Base-by-base conservation (phyloP, 352 stramenopile genomes). In the Phytophthora tubulina region DNA sequence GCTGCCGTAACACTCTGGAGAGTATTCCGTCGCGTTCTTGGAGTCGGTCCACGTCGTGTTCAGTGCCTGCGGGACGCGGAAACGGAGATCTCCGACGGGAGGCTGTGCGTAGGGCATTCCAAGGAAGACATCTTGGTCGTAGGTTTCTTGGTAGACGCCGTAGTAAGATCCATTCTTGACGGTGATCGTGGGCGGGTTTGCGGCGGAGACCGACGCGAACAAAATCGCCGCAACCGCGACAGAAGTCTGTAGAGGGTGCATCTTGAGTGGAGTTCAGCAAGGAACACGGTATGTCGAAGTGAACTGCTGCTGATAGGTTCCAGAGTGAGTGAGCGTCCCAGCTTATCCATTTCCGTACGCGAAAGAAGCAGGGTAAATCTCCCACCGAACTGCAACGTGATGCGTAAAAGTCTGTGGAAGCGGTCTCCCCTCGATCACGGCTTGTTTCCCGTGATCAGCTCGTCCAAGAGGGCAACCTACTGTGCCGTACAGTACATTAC, bases 11-110 rank as follows among this genome's bases (percentile, higher is more conserved):
- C 67, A 74, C 14, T 74, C 81, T 13, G 74, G 62, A 3, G 77
- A 79, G 61, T 89, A 90, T 50, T 82, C 53, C 2, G 72, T 72
- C 13, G 84, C 82, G 39, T 59, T 51, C 41, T 62, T 67, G 1
- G 56, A 6, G 0, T 73, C 57, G 1, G 61, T 38, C 68, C 68
- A 80, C 8, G 62, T 57, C n/a, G 39, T 30, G 38, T 67, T 67
- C 13, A 74, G 21, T 33, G 90, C 42, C 21, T 75, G 10, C 1
- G 69, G 67, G 33, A 52, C 57, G 4, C 39, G 58, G 39, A 79
- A 77, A 13, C 76, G 76, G 11, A 83, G 70, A 14, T 58, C 31
- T 15, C 50, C 63, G 3, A 74, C 52, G 30, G 67, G 67, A 44
- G 67, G 67, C 2, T 73, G 67, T 3, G 67, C 67, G 36, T 70